Base-by-base conservation (phyloP, 2,329 filamentous ascomycete genomes). In the Byssothecium circinans region DNA sequence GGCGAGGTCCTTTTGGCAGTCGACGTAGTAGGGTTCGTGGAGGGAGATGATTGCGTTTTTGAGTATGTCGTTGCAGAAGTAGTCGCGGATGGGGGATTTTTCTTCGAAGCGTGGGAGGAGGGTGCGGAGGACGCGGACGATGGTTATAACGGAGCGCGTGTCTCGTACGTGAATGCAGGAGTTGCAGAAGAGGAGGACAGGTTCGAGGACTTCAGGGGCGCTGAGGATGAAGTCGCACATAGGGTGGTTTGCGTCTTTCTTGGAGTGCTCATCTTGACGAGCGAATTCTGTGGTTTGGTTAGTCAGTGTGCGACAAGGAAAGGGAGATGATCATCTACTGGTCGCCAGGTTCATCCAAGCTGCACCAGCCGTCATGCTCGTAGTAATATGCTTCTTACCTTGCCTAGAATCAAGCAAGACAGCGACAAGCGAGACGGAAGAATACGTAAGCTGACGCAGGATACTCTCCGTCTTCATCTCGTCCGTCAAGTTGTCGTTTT, bases 391-490 rank as follows among this genome's bases (percentile, higher is more conserved):
- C n/a, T n/a, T n/a, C 58, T 47, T 54, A 68, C 65, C 66, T 41
- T 68, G 62, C 39, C 64, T 50, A 7, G 91, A 88, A 67, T 95
- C 91, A 18, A 99, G 78, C 60, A 97, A 85, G 57, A 90, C 88
- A 7, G 90, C 89, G 53, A 96, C 87, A 80, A 97, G 90, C 60
- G 94, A 86, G 23, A 96, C 90, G 1, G 91, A 89, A 3, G 90
- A 90, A 70, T 95, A 94, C 0, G 92, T 96, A 41, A 97, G 80
- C 68, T 96, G 91, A 17, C 94, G 84, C 37, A 99, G 76, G 23
- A 99, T 95, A 64, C 92, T 97, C 70, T 99, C 94, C 6, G 89
- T 86, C 72, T 96, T 96, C 94, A 99, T 99, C 74, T 99, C 94
- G 58, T 96, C 91, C 1, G 88, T 89, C 43, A 99, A 75, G 45